Base-by-base conservation (phyloP, 257 asterid genomes). In the Scutellaria galericulata region DNA sequence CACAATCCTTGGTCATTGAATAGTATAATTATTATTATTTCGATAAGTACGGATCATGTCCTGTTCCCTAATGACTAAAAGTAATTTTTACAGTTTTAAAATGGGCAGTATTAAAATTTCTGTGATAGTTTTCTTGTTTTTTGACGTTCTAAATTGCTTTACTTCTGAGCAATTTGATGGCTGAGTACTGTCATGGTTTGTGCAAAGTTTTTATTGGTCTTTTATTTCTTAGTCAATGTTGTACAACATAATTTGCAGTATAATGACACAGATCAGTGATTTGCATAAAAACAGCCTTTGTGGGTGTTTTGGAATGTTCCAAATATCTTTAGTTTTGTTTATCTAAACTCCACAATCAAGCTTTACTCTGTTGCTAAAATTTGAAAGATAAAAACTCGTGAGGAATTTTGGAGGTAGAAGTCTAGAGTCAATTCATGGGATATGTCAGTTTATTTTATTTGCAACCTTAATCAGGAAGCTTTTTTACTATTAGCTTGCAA, bases 311-410 rank as follows among this genome's bases (percentile, higher is more conserved):
- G 57, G 24, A 59, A 70, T 40, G 46, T 22, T 42, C 24, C n/a
- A 68, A 44, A n/a, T 57, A 11, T 68, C 50, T 11, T 61, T 48
- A 18, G 62, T 67, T 14, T 47, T 66, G 51, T 60, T 64, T 73
- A 61, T 67, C 57, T 35, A 69, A 59, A 58, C 42, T 77, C 60
- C 45, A 20, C 46, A 48, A 63, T 41, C 46, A 47, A 31, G 15
- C 35, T 45, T 62, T 74, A 24, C 40, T 9, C 15, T 37, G 64
- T 59, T 71, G 76, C 66, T 66, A 57, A 31, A 45, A 67, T 50
- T 20, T 63, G 59, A 35, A 31, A 57, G 63, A 44, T 47, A 46
- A 44, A 63, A 46, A 13, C 48, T 60, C 44, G 40, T 63, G 60
- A 72, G 31, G 69, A 41, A 13, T 7, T 62, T 63, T 59, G 52